Base-by-base conservation (phyloP, 2,329 filamentous ascomycete genomes). In the Neospermospora avenae region DNA sequence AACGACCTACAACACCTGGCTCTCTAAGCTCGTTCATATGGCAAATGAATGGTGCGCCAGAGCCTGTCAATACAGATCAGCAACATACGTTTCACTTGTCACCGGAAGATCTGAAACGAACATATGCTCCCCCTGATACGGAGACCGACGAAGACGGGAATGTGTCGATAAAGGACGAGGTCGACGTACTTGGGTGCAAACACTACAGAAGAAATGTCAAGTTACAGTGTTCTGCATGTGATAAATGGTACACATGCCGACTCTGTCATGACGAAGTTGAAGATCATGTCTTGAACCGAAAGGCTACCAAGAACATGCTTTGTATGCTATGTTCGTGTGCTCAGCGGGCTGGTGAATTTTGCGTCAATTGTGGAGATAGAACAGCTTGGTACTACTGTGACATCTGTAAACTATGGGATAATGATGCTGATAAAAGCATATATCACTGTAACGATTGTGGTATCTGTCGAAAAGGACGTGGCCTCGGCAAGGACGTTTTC, bases 181-280 rank as follows among this genome's bases (percentile, higher is more conserved):
- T 46, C 41, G 78, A 76, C 3, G 77, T 80, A 31, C 76, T 97
- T 4, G 95, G 95, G 0, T 99, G 95, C 73, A 81, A 88, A 69
- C 95, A 99, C 75, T 99, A 99, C 74, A 91, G 90, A 71, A 86
- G 95, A 65, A 98, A 98, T 69, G 91, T 99, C 68, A 98, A 98
- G 74, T 78, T 98, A 35, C 93, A 99, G 76, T 99, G 95, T 74
- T 91, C 85, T 66, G 88, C 89, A 25, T 99, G 95, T 76, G 84
- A 88, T 68, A 87, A 84, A 69, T 99, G 95, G 95, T 96, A 97
- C 71, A 90, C 93, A 0, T 99, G 95, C 73, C 88, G 95, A 18
- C 88, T 98, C 71, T 99, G 95, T 71, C 95, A 99, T 71, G 92
- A 99, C 73, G 84, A 86, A 52, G 83, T 79, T 8, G 91, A 97